Conservation (phyloP, 2,329 filamentous ascomycete species). For the Emmonsiellopsis sp. region DNA sequence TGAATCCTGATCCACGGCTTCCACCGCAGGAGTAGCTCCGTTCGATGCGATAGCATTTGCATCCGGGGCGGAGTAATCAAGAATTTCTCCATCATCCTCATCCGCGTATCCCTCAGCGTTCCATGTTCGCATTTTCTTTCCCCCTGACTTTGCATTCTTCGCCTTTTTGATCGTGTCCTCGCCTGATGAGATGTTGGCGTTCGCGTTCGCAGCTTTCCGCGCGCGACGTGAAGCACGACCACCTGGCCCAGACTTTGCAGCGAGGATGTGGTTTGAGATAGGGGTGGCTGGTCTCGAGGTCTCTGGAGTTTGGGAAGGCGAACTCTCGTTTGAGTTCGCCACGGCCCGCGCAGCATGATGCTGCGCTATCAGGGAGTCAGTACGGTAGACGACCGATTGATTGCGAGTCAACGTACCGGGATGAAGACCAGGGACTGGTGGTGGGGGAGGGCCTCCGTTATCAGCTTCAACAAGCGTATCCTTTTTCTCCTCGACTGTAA, state of each 20-base stretch:
- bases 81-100: constrained; percentile 66
- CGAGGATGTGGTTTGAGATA: constrained; percentile 41
- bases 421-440: constrained; percentile 42
- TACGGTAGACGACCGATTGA: background rate
- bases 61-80: constrained; percentile 77
- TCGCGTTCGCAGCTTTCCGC: constrained; percentile 53
- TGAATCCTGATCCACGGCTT: constrained; percentile 65
- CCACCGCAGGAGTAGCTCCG: constrained; percentile 51
- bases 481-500: constrained; percentile 31
- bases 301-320: constrained; percentile 60
- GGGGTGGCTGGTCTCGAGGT: constrained; percentile 74
- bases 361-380: constrained; percentile 30
- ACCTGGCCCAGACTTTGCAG: constrained; percentile 53
- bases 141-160: constrained; percentile 41
- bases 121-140: constrained; percentile 87
- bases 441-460: constrained; percentile 41
- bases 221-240: constrained; percentile 72
- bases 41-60: constrained; percentile 37
- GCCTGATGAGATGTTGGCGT: constrained; percentile 57
- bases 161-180: constrained; percentile 64
- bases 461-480: constrained; percentile 40
- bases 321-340: constrained; percentile 54
- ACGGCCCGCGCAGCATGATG: constrained; percentile 31
- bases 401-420: constrained; percentile 29
- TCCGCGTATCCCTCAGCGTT: constrained; percentile 79